Evolutionary conservation across 2,329 filamentous ascomycete genomes (phyloP).

Genomic region (Calonectria naviculata): DNA sequence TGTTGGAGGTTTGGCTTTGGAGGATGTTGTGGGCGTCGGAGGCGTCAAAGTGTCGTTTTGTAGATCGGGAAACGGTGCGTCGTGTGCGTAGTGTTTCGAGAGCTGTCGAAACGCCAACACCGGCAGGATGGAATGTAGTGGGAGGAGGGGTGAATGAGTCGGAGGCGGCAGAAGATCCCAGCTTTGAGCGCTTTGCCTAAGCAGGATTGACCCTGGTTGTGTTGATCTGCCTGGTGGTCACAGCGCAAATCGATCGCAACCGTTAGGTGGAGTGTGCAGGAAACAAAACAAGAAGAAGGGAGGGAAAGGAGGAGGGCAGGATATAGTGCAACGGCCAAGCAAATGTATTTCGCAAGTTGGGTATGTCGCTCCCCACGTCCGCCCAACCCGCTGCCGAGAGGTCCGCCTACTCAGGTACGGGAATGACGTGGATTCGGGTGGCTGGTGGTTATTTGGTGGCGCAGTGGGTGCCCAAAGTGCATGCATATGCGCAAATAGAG

Average conservation of each 20-base stretch:
- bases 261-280: neutral
- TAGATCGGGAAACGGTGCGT: neutral
- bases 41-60: neutral
- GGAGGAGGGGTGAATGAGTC: constrained; percentile 8
- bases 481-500: constrained; percentile 9
- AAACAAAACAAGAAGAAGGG: neutral
- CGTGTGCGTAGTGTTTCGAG: neutral
- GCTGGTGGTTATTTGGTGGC: constrained; percentile 36
- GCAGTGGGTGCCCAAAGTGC: constrained; percentile 29
- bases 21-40: neutral
- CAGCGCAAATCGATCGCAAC: neutral
- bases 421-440: constrained; percentile 43
- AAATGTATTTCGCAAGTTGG: constrained; percentile 18
- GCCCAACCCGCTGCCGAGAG: constrained; percentile 20
- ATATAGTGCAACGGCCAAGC: neutral
- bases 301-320: neutral
- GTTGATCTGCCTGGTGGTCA: neutral
- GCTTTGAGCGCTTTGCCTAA: constrained; percentile 17
- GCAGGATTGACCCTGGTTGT: neutral
- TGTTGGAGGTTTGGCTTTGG: neutral
- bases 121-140: constrained; percentile 20
- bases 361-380: constrained; percentile 20
- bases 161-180: neutral
- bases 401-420: constrained; percentile 6
- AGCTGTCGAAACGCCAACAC: neutral